Base-by-base conservation (phyloP, 2,329 filamentous ascomycete genomes). In the Aaosphaeria pasadenensis region DNA sequence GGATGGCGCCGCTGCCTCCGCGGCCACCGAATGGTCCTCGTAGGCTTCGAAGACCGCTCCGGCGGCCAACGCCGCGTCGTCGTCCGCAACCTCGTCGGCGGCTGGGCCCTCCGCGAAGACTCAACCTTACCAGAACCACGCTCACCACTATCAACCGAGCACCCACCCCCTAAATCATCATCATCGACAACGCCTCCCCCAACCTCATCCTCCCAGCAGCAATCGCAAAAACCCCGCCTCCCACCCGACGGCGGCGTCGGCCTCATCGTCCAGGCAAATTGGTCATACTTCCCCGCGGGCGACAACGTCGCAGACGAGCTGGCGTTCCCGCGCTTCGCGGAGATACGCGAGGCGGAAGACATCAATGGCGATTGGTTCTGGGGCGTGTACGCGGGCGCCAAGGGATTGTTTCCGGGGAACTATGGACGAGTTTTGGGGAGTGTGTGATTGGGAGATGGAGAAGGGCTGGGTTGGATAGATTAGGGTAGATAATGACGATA, bases 311-410 rank as follows among this genome's bases (percentile, higher is more conserved):
- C 75, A 17, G 88, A 96, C 64, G 92, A 97, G 71, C 72, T 97
- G 38, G 70, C 85, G 53, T 96, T 97, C 58, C 92, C 92, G 0
- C 85, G 84, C 44, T 85, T 88, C 7, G 91, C 91, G 0, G 88
- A 94, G 69, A 81, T 97, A 11, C 79, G 80, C 5, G 92, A 97
- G 73, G 83, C 87, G 35, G 87, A 92, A 66, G 88, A 94, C 67
- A 83, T 95, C 42, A 96, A 96, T 66, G 88, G 86, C 13, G 91
- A 96, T 67, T 97, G 91, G 91, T 91, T 81, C 62, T 87, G 86
- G 73, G 92, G 92, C 0, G 84, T 84, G 30, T 96, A 95, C 75
- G 91, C 90, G 72, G 91, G 90, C 0, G 75, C 73, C 28, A 85
- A 83, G 58, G 91, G 90, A 0, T 60, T 96, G 55, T 95, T 96